A percentile compares a stretch with the other conserved stretches of the same genome.
Evolutionary conservation across 2,329 filamentous ascomycete genomes (phyloP).

Genomic region (Cladobotryum mycophilum): DNA sequence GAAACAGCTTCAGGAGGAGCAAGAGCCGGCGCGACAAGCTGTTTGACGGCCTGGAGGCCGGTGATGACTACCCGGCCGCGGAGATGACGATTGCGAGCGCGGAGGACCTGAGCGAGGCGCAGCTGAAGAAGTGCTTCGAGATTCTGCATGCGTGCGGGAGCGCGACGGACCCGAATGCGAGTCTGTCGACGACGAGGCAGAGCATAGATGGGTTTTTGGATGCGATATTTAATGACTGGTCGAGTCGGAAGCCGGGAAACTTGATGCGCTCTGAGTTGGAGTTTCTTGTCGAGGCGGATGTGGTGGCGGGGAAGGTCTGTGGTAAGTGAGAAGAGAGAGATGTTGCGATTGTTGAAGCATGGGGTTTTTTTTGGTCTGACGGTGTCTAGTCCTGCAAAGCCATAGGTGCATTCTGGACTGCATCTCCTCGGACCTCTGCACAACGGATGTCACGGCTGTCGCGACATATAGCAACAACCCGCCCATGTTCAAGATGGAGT

Average conservation of each 20-base stretch:
- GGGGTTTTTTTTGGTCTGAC: not conserved
- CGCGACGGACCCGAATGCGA: slow-evolving; percentile 20
- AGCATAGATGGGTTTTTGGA: slow-evolving; percentile 28
- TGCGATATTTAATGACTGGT: slow-evolving; percentile 25
- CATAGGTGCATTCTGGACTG: slow-evolving; percentile 14
- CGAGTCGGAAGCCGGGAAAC: slow-evolving; percentile 7
- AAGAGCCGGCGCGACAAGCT: slow-evolving; percentile 17
- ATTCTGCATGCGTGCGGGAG: slow-evolving; percentile 26
- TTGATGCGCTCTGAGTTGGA: slow-evolving; percentile 22
- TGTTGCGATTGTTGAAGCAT: not conserved
- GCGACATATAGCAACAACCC: slow-evolving; percentile 22
- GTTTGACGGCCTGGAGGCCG: slow-evolving; percentile 21
- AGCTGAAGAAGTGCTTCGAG: slow-evolving; percentile 26
- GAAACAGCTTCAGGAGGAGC: not conserved
- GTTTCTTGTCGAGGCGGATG: slow-evolving; percentile 22
- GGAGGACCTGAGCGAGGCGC: slow-evolving; percentile 21
- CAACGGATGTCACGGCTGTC: slow-evolving; percentile 17
- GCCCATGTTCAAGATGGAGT: slow-evolving; percentile 22
- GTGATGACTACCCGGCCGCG: slow-evolving; percentile 13
- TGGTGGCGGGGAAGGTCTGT: slow-evolving; percentile 22
- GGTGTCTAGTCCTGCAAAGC: not conserved
- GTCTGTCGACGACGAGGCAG: slow-evolving; percentile 18
- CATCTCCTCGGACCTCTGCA: slow-evolving; percentile 13
- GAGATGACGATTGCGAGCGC: slow-evolving; percentile 17
- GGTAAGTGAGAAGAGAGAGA: slow-evolving; percentile 15